Evolutionary conservation across 2,329 filamentous ascomycete genomes (phyloP), one percentile per base, ranked within the genome.

Genomic region (Venturia aucupariae): DNA sequence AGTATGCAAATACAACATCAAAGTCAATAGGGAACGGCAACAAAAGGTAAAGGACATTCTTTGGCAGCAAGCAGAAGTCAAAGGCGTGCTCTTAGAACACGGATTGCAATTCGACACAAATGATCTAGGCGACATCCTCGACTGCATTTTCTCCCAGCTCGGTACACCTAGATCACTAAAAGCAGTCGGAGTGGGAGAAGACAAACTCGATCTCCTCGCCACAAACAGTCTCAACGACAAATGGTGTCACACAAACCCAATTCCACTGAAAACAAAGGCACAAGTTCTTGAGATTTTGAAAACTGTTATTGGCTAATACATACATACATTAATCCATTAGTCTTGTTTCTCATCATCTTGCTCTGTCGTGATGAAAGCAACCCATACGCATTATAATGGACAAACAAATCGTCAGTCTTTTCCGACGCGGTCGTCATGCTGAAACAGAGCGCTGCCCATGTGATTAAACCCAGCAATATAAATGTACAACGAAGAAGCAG

Each of bases 1-100:
- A 0, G 82, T 86, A 6, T 81, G 81, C 69, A 82, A 80, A 69
- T 86, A 77, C 69, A 87, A 86, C 65, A 60, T 60, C 22, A 62
- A 63, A 27, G 66, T 60, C 22, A 64, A 64, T 22, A 44, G 24
- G 27, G 55, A 44, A 32, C 27, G 41, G 42, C 82, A 83, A 70
- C 68, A 71, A 11, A 72, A 71, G 2, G 72, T 80, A 1, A 70
- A 71, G 8, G 69, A 76, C 5, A 73, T 78, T 8, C 70, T 84
- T 5, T 77, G 78, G 69, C 65, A 68, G 3, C 73, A 77, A 17
- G 64, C 69, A 0, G 70, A 75, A 0, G 74, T 81, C 2, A 69
- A 70, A 3, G 69, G 72, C 0, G 68, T 80, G 0, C 71, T 83
- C 61, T 62, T 67, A 5, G 55, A 66, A 2, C 72, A 65, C 59